Percentiles rank a stretch among this genome's conserved stretches.
phyloP scores from a whole-genome alignment of 1,284 basidiomycete species.

The Microbotryomycetes sp. region DNA sequence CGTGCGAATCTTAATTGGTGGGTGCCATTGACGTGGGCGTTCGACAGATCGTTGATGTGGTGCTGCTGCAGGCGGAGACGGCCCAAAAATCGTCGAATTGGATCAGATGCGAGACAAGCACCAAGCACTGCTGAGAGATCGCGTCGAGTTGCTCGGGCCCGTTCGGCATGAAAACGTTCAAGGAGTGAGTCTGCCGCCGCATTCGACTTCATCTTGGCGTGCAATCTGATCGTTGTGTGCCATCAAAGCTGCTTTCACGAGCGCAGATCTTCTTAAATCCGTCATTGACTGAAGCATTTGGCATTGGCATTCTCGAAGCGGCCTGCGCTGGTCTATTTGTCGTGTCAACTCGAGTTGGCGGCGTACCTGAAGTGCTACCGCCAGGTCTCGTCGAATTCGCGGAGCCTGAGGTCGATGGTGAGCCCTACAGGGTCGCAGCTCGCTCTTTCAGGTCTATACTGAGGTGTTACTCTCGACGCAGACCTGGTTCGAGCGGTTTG shows the following conservation, averaged over 20 bases:
- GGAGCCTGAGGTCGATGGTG: conserved; percentile 73
- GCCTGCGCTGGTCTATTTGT: conserved; percentile 91
- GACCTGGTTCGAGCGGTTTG: conserved; percentile 79
- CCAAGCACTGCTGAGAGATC: conserved; percentile 65
- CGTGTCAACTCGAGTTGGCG: conserved; percentile 88
- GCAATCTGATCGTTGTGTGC: no score
- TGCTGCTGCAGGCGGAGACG: conserved; percentile 57
- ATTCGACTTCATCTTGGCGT: neutral
- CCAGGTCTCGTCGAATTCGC: conserved; percentile 91
- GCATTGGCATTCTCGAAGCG: conserved; percentile 92
- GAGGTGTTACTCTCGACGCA: conserved; percentile 40
- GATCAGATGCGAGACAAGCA: conserved; percentile 93
- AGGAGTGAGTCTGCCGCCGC: conserved; percentile 50
- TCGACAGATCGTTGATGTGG: neutral
- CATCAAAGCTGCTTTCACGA: conserved; percentile 68
- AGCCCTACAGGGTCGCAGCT: conserved; percentile 18
- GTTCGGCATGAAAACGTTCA: conserved; percentile 75
- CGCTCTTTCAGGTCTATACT: neutral
- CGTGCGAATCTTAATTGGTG: conserved; percentile 81
- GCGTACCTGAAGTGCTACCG: conserved; percentile 91
- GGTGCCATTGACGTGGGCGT: conserved; percentile 33
- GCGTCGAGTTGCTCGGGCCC: conserved; percentile 79
- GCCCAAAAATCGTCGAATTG: conserved; percentile 89
- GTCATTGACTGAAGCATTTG: conserved; percentile 92
- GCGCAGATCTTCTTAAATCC: conserved; percentile 94